These are phyloP conservation scores for Polytrichum commune DNA, from an alignment of 225 moss, liverwort and hornwort genomes.

Conservation along the genomic window DNA sequence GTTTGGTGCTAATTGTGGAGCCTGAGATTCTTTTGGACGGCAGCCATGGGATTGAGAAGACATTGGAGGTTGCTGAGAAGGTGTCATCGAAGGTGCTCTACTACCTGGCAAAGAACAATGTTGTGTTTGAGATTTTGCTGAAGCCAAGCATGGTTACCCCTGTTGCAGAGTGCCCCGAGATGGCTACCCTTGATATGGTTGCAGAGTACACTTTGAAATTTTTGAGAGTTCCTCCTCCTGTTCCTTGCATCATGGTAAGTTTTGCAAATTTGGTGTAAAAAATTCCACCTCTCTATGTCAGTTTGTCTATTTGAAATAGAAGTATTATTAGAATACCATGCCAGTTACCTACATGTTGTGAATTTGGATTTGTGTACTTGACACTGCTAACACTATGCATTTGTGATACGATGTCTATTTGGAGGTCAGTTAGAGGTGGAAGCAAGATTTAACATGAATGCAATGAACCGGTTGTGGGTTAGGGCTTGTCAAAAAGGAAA, in stretches of 20 bases:
- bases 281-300: neutral
- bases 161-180: slow-evolving; percentile 7
- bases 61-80: slow-evolving; percentile 21
- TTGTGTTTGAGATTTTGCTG: slow-evolving; percentile 29
- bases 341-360: too few species aligned
- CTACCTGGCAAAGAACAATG: slow-evolving; percentile 38
- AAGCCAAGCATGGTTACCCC: slow-evolving; percentile 54
- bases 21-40: slow-evolving; percentile 35
- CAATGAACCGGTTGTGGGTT: too few species aligned
- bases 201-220: slow-evolving; percentile 34
- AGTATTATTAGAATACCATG: too few species aligned
- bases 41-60: slow-evolving; percentile 28
- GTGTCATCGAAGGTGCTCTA: slow-evolving; percentile 41
- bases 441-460: too few species aligned
- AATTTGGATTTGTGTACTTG: neutral
- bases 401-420: slow-evolving; percentile 14
- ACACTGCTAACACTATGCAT: neutral
- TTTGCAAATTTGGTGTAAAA: neutral
- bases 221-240: slow-evolving; percentile 32
- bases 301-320: too few species aligned
- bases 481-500: too few species aligned
- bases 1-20: slow-evolving; percentile 31
- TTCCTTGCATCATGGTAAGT: slow-evolving; percentile 35
- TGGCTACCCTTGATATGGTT: slow-evolving; percentile 26
- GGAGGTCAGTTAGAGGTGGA: slow-evolving; percentile 36